These are phyloP conservation scores for Penicillium sp. DNA, from an alignment of 2,329 filamentous ascomycete genomes.

Conservation along the genomic window DNA sequence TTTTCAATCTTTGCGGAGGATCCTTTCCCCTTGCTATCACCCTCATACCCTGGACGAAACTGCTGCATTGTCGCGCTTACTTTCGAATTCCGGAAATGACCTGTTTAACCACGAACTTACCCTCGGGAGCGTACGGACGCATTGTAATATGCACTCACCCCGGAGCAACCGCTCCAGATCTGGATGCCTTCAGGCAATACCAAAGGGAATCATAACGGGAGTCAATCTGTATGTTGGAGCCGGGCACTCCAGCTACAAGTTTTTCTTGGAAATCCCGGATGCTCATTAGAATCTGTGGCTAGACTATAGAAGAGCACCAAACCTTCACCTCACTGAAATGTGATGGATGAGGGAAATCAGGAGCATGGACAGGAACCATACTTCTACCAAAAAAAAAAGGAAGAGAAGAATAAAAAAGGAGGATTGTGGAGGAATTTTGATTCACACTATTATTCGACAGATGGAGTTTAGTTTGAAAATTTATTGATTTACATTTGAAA, in stretches of 20 bases:
- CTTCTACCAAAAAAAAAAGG: neutral
- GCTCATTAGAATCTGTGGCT: neutral
- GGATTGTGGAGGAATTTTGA: neutral
- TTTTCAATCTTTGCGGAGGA: constrained; percentile 1
- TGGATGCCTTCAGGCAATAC: neutral
- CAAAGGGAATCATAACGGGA: neutral
- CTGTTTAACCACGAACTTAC: neutral
- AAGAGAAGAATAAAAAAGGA: neutral
- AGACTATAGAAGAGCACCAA: neutral
- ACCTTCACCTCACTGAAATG: neutral
- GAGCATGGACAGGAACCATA: neutral
- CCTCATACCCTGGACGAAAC: neutral
- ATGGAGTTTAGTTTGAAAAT: neutral
- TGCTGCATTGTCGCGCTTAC: neutral
- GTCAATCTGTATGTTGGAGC: neutral
- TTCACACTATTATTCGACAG: constrained; percentile 1
- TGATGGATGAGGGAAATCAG: neutral
- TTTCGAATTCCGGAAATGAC: constrained; percentile 5
- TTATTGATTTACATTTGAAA: neutral
- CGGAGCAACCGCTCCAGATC: neutral
- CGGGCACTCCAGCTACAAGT: neutral
- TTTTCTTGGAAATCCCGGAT: neutral
- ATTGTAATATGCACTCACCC: neutral
- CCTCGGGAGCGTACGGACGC: neutral
- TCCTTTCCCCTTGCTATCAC: neutral